A percentile compares a stretch with the other conserved stretches of the same genome.
Conservation (phyloP, 176 grass and related monocot genomes). For the Eragrostis nindensis region DNA sequence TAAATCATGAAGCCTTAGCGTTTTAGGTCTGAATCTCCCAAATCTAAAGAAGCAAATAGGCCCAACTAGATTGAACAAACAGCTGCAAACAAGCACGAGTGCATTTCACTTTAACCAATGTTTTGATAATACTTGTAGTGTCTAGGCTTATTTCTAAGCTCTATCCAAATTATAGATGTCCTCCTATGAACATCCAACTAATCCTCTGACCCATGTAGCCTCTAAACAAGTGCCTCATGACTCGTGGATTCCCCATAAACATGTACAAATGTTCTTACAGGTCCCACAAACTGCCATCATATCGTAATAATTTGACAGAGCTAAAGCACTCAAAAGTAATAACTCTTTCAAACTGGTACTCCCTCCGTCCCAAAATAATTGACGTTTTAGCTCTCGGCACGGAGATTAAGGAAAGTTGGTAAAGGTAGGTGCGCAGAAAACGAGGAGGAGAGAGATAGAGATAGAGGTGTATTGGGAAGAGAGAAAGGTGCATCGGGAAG, state of each 20-base stretch:
- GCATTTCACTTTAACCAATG: background rate
- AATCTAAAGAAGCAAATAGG: background rate
- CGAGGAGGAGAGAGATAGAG: too few species aligned
- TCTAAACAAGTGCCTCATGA: background rate
- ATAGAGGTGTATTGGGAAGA: too few species aligned
- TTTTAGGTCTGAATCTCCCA: background rate
- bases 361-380: too few species aligned
- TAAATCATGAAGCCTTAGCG: background rate
- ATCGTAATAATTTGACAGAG: background rate
- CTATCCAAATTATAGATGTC: background rate
- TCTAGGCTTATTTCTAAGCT: background rate
- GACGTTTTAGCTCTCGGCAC: too few species aligned
- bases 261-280: background rate
- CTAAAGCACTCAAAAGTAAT: background rate
- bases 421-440: too few species aligned
- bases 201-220: constrained; percentile 8
- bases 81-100: too few species aligned
- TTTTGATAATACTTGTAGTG: background rate
- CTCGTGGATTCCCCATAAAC: background rate
- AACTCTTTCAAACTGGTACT: background rate
- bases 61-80: background rate
- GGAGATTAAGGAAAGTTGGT: too few species aligned
- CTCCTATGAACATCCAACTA: constrained; percentile 18
- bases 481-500: too few species aligned
- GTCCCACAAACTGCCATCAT: too few species aligned